Evolutionary conservation across 129 eudicot species (phyloP).

Genomic region (Helianthus tuberosus): DNA sequence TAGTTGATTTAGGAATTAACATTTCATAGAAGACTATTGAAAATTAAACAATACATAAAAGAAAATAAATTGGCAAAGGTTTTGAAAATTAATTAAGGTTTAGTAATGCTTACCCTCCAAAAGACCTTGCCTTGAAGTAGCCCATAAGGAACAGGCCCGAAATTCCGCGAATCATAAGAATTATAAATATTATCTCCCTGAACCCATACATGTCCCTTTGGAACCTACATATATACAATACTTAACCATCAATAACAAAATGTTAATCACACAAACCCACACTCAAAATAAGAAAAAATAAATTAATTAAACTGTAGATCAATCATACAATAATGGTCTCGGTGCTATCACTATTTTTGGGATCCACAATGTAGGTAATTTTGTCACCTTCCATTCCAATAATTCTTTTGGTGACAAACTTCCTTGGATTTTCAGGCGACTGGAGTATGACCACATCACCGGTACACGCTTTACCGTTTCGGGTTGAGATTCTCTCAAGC

Average conservation of each 20-base stretch:
- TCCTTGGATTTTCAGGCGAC: conserved; percentile 69
- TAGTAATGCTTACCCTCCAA: conserved; percentile 42
- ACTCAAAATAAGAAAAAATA: background rate
- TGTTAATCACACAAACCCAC: conserved; percentile 13
- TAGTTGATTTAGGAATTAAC: background rate
- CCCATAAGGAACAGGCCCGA: conserved; percentile 83
- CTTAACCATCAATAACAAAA: conserved; percentile 5
- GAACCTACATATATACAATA: conserved; percentile 42
- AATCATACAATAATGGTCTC: conserved; percentile 62
- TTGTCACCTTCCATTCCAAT: conserved; percentile 69
- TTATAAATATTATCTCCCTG: conserved; percentile 70
- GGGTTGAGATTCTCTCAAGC: conserved; percentile 56
- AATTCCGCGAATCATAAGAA: conserved; percentile 67
- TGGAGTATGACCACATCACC: conserved; percentile 69
- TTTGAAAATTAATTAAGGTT: background rate
- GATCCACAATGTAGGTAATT: conserved; percentile 59
- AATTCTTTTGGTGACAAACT: conserved; percentile 57
- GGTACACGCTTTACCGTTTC: conserved; percentile 53
- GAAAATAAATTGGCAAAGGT: background rate
- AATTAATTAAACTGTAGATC: background rate
- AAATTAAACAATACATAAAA: background rate
- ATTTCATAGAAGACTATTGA: background rate
- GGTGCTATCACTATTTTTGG: conserved; percentile 49
- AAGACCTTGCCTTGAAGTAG: conserved; percentile 65
- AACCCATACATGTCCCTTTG: conserved; percentile 79